Conservation (phyloP, 1,284 basidiomycete genomes). For the Leccinum pachyderme region DNA sequence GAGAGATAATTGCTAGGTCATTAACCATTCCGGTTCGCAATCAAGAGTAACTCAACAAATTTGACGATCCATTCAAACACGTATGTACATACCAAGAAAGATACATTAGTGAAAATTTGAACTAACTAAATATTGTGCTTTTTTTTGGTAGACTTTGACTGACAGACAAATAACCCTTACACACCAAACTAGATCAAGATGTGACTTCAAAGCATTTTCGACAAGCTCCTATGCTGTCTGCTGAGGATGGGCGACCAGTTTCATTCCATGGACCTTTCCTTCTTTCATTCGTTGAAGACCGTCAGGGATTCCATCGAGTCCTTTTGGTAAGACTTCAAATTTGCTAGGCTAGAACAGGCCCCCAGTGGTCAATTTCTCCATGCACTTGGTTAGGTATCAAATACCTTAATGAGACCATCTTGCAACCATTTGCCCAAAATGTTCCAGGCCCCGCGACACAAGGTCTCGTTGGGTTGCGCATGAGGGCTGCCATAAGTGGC, state of each 20-base stretch:
- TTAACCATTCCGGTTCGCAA: not conserved
- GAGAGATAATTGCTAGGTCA: not conserved
- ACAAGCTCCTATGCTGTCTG: conserved; percentile 36
- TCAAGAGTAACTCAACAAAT: not conserved
- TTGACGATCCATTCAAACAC: conserved; percentile 1
- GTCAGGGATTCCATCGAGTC: conserved; percentile 43
- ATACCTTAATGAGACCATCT: conserved; percentile 37
- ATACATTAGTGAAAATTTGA: not conserved
- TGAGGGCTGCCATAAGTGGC: conserved; percentile 30
- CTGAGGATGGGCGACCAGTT: conserved; percentile 48
- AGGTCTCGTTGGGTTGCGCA: conserved; percentile 18
- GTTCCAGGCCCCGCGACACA: conserved; percentile 28
- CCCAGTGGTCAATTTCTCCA: not conserved
- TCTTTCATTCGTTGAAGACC: conserved; percentile 43
- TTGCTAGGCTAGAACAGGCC: conserved; percentile 34
- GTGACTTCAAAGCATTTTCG: not conserved
- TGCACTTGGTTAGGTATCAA: not conserved
- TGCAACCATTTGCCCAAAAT: conserved; percentile 35
- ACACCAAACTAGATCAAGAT: conserved; percentile 4
- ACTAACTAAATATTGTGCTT: not conserved
- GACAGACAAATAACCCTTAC: conserved; percentile 14
- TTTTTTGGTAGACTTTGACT: not conserved
- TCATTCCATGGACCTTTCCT: conserved; percentile 46
- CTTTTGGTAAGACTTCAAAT: conserved; percentile 44
- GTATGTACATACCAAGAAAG: conserved; percentile 8